Percentiles rank a stretch among this genome's conserved stretches.
Evolutionary conservation across 257 asterid genomes (phyloP).

Genomic region (Sherardia arvensis): DNA sequence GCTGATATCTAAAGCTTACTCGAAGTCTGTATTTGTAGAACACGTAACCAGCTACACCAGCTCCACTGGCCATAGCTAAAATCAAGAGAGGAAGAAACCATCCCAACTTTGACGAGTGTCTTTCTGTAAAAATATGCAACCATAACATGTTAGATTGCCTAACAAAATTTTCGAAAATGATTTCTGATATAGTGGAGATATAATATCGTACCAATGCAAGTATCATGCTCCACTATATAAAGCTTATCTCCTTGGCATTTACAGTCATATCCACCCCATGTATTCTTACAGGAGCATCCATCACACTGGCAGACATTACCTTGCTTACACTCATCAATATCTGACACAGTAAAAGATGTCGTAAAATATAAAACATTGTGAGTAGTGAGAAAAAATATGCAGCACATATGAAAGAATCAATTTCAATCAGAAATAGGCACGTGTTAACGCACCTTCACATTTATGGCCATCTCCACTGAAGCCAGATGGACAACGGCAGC

Average conservation of each 20-base stretch:
- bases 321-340: constrained; percentile 75
- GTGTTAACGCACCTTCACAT: constrained; percentile 45
- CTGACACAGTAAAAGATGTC: constrained; percentile 20
- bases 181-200: neutral
- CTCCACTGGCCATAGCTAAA: constrained; percentile 44
- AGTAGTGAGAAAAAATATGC: neutral
- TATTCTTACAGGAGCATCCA: constrained; percentile 78
- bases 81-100: constrained; percentile 39
- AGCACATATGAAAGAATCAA: neutral
- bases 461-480: constrained; percentile 72
- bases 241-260: constrained; percentile 54
- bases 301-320: constrained; percentile 58
- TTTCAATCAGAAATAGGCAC: neutral
- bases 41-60: constrained; percentile 55
- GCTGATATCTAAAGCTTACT: constrained; percentile 27
- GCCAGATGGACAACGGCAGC: constrained; percentile 78
- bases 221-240: constrained; percentile 70
- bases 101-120: constrained; percentile 48
- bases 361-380: neutral
- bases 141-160: neutral
- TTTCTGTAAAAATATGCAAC: constrained; percentile 37
- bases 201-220: constrained; percentile 57
- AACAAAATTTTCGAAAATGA: neutral
- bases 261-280: constrained; percentile 82
- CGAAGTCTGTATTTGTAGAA: constrained; percentile 92